Percentiles rank a stretch among this genome's conserved stretches.
Conservation (phyloP, 208 protist genomes). For the Spongospora subterranea region DNA sequence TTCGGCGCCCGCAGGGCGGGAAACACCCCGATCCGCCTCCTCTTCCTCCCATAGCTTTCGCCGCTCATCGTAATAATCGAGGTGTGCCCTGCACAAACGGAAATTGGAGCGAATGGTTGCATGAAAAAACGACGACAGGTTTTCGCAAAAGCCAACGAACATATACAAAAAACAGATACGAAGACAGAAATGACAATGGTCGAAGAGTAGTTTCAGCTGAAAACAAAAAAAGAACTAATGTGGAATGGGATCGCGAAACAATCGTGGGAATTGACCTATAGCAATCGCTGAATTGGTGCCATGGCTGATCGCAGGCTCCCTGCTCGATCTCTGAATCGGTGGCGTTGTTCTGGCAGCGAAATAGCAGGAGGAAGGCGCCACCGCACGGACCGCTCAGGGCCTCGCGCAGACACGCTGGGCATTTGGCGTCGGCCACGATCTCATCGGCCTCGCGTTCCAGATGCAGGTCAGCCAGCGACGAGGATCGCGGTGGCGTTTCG, state of each 20-base stretch:
- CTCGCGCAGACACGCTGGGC: constrained; percentile 15
- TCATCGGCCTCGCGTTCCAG: constrained; percentile 53
- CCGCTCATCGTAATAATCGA: constrained; percentile 15
- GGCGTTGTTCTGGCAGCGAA: background rate
- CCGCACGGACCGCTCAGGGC: constrained; percentile 22
- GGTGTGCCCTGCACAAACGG: background rate
- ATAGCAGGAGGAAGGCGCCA: constrained; percentile 23
- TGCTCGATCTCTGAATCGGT: constrained; percentile 21
- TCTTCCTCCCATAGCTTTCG: constrained; percentile 29
- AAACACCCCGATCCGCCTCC: too few relatives aligned
- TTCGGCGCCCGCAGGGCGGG: too few relatives aligned
- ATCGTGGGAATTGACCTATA: background rate
- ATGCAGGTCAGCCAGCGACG: constrained; percentile 21
- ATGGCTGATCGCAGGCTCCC: background rate
- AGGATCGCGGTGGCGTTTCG: background rate
- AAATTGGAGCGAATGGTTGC: too few relatives aligned
- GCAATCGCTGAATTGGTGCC: background rate
- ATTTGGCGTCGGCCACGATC: constrained; percentile 43
- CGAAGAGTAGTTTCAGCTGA: background rate
- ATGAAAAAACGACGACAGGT: too few relatives aligned
- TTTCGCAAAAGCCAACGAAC: background rate
- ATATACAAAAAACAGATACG: background rate
- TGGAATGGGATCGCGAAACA: background rate
- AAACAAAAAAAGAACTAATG: background rate
- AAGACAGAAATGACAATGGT: background rate